These are phyloP conservation scores for Penicillium hordei DNA, from an alignment of 2,329 filamentous ascomycete genomes.

Conservation along the genomic window DNA sequence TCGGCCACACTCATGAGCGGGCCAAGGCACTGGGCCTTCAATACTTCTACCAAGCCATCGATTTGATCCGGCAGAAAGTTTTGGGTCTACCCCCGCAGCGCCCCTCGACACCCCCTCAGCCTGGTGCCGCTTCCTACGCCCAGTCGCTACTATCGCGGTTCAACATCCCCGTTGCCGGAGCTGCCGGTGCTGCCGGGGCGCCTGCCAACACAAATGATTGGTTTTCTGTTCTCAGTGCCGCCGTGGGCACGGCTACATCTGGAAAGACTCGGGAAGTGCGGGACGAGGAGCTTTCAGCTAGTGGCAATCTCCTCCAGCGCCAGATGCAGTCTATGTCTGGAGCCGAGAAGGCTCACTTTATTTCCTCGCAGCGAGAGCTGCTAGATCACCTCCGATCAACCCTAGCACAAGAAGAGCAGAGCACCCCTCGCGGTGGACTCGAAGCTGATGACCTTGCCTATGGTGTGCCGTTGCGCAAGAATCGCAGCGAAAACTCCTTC, in stretches of 20 bases:
- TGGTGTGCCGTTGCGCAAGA: constrained; percentile 63
- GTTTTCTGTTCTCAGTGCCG: constrained; percentile 73
- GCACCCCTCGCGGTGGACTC: constrained; percentile 46
- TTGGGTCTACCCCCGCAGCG: constrained; percentile 70
- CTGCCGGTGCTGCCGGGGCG: constrained; percentile 56
- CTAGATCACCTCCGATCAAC: constrained; percentile 72
- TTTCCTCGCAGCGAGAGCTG: constrained; percentile 74
- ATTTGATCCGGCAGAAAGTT: constrained; percentile 70
- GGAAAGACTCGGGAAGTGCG: constrained; percentile 41
- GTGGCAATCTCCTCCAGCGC: constrained; percentile 68
- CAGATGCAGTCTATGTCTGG: constrained; percentile 59
- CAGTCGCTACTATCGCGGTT: constrained; percentile 82
- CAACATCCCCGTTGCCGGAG: constrained; percentile 69
- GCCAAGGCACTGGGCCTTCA: constrained; percentile 73
- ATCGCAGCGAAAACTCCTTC: constrained; percentile 83
- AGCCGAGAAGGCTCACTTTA: constrained; percentile 70
- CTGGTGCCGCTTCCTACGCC: constrained; percentile 60
- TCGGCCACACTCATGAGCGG: constrained; percentile 75
- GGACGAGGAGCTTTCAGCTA: constrained; percentile 55
- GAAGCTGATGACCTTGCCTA: constrained; percentile 43
- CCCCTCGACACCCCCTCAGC: constrained; percentile 48
- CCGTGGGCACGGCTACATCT: constrained; percentile 62
- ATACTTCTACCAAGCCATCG: constrained; percentile 70
- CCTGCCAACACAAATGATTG: constrained; percentile 62
- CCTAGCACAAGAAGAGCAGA: constrained; percentile 74